A percentile compares a stretch with the other conserved stretches of the same genome.
These are phyloP conservation scores for Bonia amplexicaulis DNA, from an alignment of 176 grass and related monocot genomes.

Conservation along the genomic window DNA sequence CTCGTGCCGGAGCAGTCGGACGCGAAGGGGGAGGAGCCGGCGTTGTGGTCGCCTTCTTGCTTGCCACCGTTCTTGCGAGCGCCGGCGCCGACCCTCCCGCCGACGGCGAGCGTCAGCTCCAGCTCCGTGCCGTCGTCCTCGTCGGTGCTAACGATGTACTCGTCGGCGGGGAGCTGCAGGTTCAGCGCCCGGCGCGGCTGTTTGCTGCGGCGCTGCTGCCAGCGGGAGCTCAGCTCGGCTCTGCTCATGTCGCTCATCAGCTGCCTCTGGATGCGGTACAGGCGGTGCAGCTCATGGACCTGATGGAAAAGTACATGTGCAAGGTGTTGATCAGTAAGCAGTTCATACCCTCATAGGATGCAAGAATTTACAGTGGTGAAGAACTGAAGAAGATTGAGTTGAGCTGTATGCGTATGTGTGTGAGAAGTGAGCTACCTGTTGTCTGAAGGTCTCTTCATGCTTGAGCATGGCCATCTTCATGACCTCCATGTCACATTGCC, in stretches of 20 bases:
- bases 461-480: conserved; percentile 93
- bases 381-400: neutral
- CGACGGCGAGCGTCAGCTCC: conserved; percentile 64
- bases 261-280: conserved; percentile 77
- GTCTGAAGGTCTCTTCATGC: conserved; percentile 79
- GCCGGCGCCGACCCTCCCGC: conserved; percentile 3
- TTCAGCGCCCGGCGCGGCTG: conserved; percentile 49
- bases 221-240: conserved; percentile 12
- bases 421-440: conserved; percentile 36
- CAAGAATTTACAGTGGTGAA: neutral
- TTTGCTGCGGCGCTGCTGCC: conserved; percentile 26
- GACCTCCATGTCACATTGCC: conserved; percentile 68
- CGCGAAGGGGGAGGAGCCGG: conserved; percentile 15
- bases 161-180: conserved; percentile 63
- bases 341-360: neutral
- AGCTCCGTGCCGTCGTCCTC: conserved; percentile 36
- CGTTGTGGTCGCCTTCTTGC: neutral
- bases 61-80: conserved; percentile 27
- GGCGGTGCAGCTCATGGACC: conserved; percentile 69
- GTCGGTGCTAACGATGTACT: conserved; percentile 54
- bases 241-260: conserved; percentile 55
- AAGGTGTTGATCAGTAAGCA: neutral
- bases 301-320: neutral
- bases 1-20: conserved; percentile 53
- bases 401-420: neutral